phyloP scores from a whole-genome alignment of 1,139 yeast genomes.

The Blastobotrys niveus region DNA sequence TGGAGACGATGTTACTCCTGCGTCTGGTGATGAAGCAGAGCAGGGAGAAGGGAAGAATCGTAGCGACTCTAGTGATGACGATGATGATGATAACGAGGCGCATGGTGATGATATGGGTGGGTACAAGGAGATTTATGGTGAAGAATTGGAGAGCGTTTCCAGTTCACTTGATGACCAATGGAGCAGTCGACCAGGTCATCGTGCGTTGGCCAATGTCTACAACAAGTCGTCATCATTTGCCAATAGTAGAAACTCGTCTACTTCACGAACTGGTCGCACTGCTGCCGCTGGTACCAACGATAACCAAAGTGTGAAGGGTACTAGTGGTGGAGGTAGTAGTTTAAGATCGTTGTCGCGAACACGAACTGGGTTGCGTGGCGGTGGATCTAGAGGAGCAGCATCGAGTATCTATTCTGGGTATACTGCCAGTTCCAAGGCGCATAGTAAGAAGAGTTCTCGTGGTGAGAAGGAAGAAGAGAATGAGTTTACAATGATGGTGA shows the following conservation, averaged over 20 bases:
- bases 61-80: not conserved
- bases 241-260: slow-evolving; percentile 5
- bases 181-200: not conserved
- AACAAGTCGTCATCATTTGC: slow-evolving; percentile 8
- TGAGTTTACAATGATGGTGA: slow-evolving; percentile 51
- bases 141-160: slow-evolving; percentile 6
- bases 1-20: slow-evolving; percentile 12
- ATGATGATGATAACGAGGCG: not conserved
- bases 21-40: slow-evolving; percentile 11
- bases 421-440: not conserved
- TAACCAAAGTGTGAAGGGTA: not conserved
- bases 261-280: slow-evolving; percentile 5
- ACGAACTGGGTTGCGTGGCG: not conserved
- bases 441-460: not conserved
- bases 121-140: slow-evolving; percentile 7
- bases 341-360: no score
- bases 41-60: not conserved
- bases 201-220: not conserved
- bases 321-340: not conserved
- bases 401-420: slow-evolving; percentile 6
- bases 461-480: slow-evolving; percentile 15
- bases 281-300: not conserved
- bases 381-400: no score
- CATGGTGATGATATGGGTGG: slow-evolving; percentile 7
- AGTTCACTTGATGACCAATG: not conserved